Base-by-base conservation (phyloP, 2,329 filamentous ascomycete genomes). In the Xylaria sp. region DNA sequence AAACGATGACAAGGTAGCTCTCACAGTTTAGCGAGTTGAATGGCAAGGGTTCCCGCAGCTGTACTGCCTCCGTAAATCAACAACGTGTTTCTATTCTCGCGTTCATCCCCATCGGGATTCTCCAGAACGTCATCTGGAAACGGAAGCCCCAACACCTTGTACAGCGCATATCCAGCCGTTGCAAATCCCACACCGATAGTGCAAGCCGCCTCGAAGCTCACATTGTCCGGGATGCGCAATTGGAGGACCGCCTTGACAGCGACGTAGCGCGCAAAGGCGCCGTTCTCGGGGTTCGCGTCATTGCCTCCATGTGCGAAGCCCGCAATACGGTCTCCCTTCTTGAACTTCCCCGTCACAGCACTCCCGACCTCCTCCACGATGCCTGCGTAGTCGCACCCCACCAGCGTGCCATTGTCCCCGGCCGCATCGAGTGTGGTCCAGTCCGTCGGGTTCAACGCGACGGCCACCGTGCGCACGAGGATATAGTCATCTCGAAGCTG, bases 271-370 rank as follows among this genome's bases (percentile, higher is more conserved):
- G 55, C 55, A 15, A 58, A 58, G 38, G 55, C 47, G 31, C 55
- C 55, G n/a, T 27, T 52, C 31, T 58, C 55, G n/a, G 54, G 55
- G 33, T 58, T 58, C 3, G 55, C 55, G 19, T 58, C 55, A 40
- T 58, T 58, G 40, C 47, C 55, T 44, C 55, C 55, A 7, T 58
- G 55, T n/a, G 23, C 55, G n/a, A 52, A 46, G 31, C 55, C 55
- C 10, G 55, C 55, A 17, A 58, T 19, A 4, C 55, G 55, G 38
- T 58, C 55, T 6, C 55, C 55, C 29, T 52, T 58, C 13, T 40
- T 52, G 47, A 58, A 58, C n/a, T 46, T 13, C n/a, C 40, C 19
- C 13, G 47, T 46, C 40, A 58, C 55, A 11, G 55, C 55, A 21
- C 23, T 27, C 10, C 55, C 55, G n/a, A 58, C 47, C 31, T 58